Evolutionary conservation across 805 yeast species (phyloP), one percentile per base, ranked within the genome.

Genomic region (Suhomyces vadensis): DNA sequence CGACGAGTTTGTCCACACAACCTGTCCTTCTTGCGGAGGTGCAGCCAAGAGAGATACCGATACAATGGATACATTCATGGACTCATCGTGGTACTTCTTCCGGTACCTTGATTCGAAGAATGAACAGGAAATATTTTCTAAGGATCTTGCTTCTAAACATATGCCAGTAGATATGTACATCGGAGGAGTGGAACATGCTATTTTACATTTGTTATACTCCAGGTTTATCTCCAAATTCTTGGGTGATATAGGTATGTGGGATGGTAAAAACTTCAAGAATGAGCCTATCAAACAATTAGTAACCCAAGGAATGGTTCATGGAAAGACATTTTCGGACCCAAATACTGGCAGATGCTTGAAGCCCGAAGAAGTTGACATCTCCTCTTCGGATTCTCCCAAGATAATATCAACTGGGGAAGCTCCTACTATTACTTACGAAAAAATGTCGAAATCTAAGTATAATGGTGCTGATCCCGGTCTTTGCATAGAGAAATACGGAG

Each of bases 261-360:
- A 77, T 42, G 89, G 89, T 5, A 61, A 71, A 2, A 60, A 62
- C 2, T 52, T 69, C 38, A 66, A 67, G 3, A 89, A 87, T 19
- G 99, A 94, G 58, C 99, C 99, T 1, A 81, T 94, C 57, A 76
- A 70, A 44, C 78, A 77, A 47, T 71, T 94, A 26, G 83, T 92
- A 1, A 91, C 97, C 1, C 98, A 92, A 63, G 99, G 99, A 13
- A 94, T 94, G 99, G 99, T 94, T 3, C 97, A 92, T 49, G 98
- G 97, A 2, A 82, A 79, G 57, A 94, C 99, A 0, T 87, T 61
- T 53, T 69, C 73, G 6, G 84, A 91, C 51, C 94, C 96, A 3
- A 64, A 61, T 0, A 83, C 77, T 23, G 94, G 92, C 0, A 67
- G 82, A 44, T 92, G 85, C 61, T 69, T 94, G 51, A 87, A 81